These are phyloP conservation scores for Podaxis sp. DNA, from an alignment of 768 basidiomycete species.

Conservation along the genomic window DNA sequence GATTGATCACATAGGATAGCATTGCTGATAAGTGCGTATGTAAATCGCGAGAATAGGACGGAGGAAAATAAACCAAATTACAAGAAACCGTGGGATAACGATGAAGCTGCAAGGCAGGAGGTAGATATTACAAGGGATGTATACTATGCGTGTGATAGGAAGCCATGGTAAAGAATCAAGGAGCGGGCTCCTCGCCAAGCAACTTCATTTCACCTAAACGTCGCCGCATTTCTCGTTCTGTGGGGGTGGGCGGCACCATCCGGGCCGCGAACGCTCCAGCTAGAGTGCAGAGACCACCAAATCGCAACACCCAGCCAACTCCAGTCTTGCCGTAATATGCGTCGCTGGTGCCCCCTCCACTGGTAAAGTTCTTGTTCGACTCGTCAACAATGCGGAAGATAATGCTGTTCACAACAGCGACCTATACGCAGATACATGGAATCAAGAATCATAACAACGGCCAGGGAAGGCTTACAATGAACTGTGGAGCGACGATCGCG, in stretches of 20 bases:
- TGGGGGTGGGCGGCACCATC: conserved; percentile 83
- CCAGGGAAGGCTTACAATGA: conserved; percentile 60
- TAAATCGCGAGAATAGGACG: neutral
- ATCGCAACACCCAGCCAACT: conserved; percentile 91
- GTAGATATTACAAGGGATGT: neutral
- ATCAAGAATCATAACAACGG: conserved; percentile 10
- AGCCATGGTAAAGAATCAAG: conserved; percentile 28
- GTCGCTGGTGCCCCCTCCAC: conserved; percentile 40
- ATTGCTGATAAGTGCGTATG: neutral
- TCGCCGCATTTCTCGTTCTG: conserved; percentile 87
- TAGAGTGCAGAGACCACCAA: conserved; percentile 86
- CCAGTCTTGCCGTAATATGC: conserved; percentile 83
- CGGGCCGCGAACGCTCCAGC: conserved; percentile 78
- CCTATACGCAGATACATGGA: conserved; percentile 40
- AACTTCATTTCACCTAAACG: conserved; percentile 78
- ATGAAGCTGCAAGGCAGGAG: neutral
- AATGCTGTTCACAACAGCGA: conserved; percentile 79
- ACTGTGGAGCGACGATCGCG: conserved; percentile 93
- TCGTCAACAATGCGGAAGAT: conserved; percentile 86
- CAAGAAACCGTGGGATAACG: neutral
- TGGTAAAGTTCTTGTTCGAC: conserved; percentile 29
- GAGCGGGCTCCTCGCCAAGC: conserved; percentile 58
- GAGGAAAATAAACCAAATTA: neutral
- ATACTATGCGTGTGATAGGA: neutral
- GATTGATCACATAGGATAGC: neutral